Percentiles rank a stretch among this genome's conserved stretches.
Evolutionary conservation across 768 basidiomycete genomes (phyloP).

Genomic region (Calocybe indica): DNA sequence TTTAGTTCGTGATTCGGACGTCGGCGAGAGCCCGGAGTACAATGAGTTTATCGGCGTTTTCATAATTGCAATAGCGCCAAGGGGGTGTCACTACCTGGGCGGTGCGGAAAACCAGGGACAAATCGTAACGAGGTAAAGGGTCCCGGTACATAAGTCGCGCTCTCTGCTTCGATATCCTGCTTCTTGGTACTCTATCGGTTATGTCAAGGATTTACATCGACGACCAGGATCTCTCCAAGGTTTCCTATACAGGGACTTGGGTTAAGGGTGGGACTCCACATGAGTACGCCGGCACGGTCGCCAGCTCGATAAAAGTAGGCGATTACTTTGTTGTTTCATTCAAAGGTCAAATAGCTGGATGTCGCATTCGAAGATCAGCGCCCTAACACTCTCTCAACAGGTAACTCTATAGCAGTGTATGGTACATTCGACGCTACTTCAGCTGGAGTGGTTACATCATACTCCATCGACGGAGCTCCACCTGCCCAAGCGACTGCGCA

Average conservation of each 20-base stretch:
- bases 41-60: too few relatives aligned
- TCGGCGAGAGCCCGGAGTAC: too few relatives aligned
- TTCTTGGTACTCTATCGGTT: too few relatives aligned
- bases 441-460: constrained; percentile 28
- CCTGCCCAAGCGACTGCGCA: constrained; percentile 19
- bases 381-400: constrained; percentile 9
- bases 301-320: constrained; percentile 25
- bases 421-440: constrained; percentile 29
- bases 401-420: constrained; percentile 26
- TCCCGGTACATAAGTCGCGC: too few relatives aligned
- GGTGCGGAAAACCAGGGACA: too few relatives aligned
- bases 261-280: constrained; percentile 17
- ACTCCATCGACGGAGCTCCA: constrained; percentile 24
- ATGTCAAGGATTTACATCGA: constrained; percentile 16
- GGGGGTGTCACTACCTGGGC: too few relatives aligned
- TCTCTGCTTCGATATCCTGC: too few relatives aligned
- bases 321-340: constrained; percentile 29
- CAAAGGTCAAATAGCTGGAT: constrained; percentile 15
- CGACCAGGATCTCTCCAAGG: constrained; percentile 25
- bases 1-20: too few relatives aligned
- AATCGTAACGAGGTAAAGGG: too few relatives aligned
- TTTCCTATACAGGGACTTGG: constrained; percentile 28
- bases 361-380: neutral
- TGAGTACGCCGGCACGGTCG: constrained; percentile 24
- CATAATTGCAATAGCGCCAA: too few relatives aligned